Conservation (phyloP, 2,329 filamentous ascomycete species). For the Fonsecaea monophora region DNA sequence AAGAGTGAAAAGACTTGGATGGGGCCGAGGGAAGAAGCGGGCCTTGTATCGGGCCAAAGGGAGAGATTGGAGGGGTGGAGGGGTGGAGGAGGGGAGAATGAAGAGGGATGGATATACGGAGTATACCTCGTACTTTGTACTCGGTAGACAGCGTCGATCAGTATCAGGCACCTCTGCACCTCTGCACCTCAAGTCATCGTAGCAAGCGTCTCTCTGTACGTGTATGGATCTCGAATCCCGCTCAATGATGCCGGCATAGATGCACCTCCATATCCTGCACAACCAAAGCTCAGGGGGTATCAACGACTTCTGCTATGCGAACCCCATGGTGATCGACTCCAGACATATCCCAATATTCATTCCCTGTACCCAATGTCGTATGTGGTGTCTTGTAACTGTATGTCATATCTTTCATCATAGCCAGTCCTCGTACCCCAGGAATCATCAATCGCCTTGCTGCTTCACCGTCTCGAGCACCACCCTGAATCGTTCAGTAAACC, state of each 20-base stretch:
- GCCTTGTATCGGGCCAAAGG: too few species aligned
- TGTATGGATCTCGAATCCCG: too few species aligned
- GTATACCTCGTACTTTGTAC: too few species aligned
- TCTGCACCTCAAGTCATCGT: too few species aligned
- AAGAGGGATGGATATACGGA: too few species aligned
- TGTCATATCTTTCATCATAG: not conserved
- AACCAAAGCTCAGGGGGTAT: not conserved
- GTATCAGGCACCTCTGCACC: too few species aligned
- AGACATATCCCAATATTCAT: slow-evolving; percentile 22
- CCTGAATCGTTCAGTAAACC: slow-evolving; percentile 30
- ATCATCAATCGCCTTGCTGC: slow-evolving; percentile 10
- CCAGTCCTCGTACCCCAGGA: not conserved
- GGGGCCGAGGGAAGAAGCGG: too few species aligned
- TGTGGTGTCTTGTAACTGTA: not conserved
- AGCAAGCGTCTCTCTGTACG: too few species aligned
- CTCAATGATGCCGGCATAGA: too few species aligned
- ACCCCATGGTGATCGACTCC: not conserved
- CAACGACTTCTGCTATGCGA: not conserved
- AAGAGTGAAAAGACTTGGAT: not conserved
- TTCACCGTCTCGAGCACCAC: slow-evolving; percentile 27
- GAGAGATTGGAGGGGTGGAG: not conserved
- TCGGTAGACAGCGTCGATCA: too few species aligned
- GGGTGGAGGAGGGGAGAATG: too few species aligned
- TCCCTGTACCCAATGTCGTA: slow-evolving; percentile 18
- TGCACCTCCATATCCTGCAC: slow-evolving; percentile 6